Percentiles rank a stretch among this genome's conserved stretches.
These are phyloP conservation scores for Porcisia deanei DNA, from an alignment of 208 protist genomes.

Conservation along the genomic window DNA sequence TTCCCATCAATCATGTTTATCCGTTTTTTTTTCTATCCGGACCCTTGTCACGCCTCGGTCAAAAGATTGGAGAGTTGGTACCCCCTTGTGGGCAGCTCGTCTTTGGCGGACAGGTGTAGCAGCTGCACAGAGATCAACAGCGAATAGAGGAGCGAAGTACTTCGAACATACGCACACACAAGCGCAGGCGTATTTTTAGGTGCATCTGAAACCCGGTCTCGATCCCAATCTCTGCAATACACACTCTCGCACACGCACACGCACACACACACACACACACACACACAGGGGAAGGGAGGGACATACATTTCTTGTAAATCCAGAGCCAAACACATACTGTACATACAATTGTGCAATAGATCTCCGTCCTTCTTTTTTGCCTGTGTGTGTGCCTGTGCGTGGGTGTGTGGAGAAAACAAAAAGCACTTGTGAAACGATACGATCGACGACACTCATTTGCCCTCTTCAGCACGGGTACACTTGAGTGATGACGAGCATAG, in stretches of 20 bases:
- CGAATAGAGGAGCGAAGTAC: neutral
- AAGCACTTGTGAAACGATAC: neutral
- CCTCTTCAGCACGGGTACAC: neutral
- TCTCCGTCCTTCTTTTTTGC: too few relatives aligned
- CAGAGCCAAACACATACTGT: too few relatives aligned
- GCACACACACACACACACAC: neutral
- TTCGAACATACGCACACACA: neutral
- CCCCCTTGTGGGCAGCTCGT: too few relatives aligned
- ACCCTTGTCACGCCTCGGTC: too few relatives aligned
- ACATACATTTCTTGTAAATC: neutral
- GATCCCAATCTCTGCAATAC: neutral
- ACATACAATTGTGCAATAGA: too few relatives aligned
- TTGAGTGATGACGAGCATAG: constrained; percentile 94
- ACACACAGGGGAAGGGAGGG: neutral
- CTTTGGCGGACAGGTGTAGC: too few relatives aligned
- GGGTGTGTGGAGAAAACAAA: neutral
- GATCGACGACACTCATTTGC: neutral
- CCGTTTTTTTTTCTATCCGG: too few relatives aligned
- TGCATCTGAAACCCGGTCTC: neutral
- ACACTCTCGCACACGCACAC: neutral
- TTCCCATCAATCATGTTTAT: neutral
- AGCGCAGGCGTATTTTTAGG: neutral
- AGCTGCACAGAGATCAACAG: neutral
- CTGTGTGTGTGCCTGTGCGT: too few relatives aligned
- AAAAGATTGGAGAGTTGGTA: too few relatives aligned